Percentiles rank a stretch among this genome's conserved stretches.
These are phyloP conservation scores for Penicillium maclennaniae DNA, from an alignment of 495 filamentous ascomycete genomes.

Conservation along the genomic window DNA sequence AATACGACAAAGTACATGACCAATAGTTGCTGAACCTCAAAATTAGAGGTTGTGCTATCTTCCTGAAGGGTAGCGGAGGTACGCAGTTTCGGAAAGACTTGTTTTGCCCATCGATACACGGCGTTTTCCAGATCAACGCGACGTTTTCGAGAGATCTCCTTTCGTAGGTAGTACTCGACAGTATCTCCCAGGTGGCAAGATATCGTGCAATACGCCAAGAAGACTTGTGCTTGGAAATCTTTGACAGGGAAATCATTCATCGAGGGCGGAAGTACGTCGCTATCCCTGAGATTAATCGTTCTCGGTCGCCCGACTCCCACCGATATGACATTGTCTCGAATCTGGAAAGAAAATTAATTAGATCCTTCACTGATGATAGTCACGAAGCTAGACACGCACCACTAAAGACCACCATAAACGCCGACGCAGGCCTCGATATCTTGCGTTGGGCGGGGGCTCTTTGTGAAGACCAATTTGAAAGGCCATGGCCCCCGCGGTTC, in stretches of 20 bases:
- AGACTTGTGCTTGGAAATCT: conserved; percentile 23
- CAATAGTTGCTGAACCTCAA: conserved; percentile 23
- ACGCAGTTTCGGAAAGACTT: conserved; percentile 24
- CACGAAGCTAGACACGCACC: conserved; percentile 7
- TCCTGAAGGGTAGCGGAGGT: conserved; percentile 16
- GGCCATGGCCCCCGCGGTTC: conserved; percentile 29
- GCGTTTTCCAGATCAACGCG: conserved; percentile 27
- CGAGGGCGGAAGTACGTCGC: conserved; percentile 30
- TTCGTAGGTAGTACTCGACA: conserved; percentile 23
- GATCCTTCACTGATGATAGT: neutral
- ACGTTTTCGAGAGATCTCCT: conserved; percentile 25
- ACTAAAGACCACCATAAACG: conserved; percentile 32
- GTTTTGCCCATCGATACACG: conserved; percentile 29
- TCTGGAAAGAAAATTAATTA: conserved; percentile 8
- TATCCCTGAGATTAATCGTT: conserved; percentile 28
- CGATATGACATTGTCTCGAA: conserved; percentile 30
- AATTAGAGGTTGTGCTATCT: conserved; percentile 15
- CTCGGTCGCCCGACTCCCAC: conserved; percentile 28
- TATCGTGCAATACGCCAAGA: conserved; percentile 27
- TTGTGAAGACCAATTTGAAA: conserved; percentile 31
- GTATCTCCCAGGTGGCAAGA: conserved; percentile 26
- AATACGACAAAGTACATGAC: conserved; percentile 30
- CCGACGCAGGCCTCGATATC: conserved; percentile 24
- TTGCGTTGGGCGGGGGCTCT: conserved; percentile 21
- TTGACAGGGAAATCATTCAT: conserved; percentile 24